Evolutionary conservation across 129 eudicot genomes (phyloP), one percentile per base, ranked within the genome.

Genomic region (Apium graveolens): DNA sequence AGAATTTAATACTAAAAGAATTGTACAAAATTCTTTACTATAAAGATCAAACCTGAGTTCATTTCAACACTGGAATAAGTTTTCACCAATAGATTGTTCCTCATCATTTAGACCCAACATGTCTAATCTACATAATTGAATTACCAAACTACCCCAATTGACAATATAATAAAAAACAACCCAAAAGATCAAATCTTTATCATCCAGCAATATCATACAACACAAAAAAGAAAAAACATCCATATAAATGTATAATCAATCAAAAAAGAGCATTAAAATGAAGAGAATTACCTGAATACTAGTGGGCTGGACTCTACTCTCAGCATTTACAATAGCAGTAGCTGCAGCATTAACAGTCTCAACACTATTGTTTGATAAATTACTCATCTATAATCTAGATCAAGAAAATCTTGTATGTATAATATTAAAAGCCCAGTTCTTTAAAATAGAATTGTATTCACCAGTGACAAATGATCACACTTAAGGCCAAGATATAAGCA

Each of bases 281-380:
- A 57, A n/a, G 12, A 34, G 76, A 55, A 83, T 31, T 74, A 95
- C 98, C 97, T 95, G 92, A 80, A 83, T 85, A 29, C 90, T 83
- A 44, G 90, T 78, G 3, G 98, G 98, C 76, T 95, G 98, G 57
- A 88, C 94, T n/a, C 98, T 92, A 55, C 74, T 87, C 73, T 91
- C 97, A 24, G 98, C 98, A 43, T 91, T 82, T 71, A 92, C 89
- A 44, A 95, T 91, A 38, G 98, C 98, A 29, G 96, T 88, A 8
- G 98, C 98, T 5, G 98, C 98, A 75, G 98, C 97, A 80, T 95
- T 95, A 0, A 95, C 98, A 46, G 98, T 95, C 65, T 95, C 98
- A 32, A 91, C 97, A 83, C 87, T 94, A 76, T 84, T 86, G 63
- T 85, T 86, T 29, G 85, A 78, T 48, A 84, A 73, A 73, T 44